phyloP scores from a whole-genome alignment of 306 rosid species.

The Astragalus membranaceus region DNA sequence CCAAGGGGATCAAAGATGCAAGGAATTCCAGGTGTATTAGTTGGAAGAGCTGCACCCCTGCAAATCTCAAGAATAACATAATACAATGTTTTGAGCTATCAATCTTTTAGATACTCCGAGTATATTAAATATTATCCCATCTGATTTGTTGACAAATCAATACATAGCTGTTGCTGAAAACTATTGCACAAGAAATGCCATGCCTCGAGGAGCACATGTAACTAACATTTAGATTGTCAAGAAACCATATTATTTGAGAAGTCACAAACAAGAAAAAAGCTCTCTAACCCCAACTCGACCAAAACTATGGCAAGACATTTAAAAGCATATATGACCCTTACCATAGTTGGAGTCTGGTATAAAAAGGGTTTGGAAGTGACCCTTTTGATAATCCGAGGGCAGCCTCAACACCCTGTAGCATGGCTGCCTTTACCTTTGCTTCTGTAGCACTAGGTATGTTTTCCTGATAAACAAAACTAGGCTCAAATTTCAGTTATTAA shows the following conservation, averaged over 20 bases:
- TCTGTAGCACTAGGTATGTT: slow-evolving; percentile 73
- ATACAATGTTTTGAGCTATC: neutral
- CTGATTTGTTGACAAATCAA: neutral
- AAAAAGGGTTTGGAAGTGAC: slow-evolving; percentile 61
- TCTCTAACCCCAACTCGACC: neutral
- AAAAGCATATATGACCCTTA: slow-evolving; percentile 27
- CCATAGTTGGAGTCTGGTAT: slow-evolving; percentile 78
- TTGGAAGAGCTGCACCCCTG: slow-evolving; percentile 98
- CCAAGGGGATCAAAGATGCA: slow-evolving; percentile 87
- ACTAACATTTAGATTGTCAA: neutral
- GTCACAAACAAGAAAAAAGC: neutral
- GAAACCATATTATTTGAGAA: neutral
- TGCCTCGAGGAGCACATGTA: neutral
- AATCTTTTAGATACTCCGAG: neutral
- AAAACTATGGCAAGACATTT: slow-evolving; percentile 1
- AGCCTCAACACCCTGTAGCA: slow-evolving; percentile 83
- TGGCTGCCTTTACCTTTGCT: slow-evolving; percentile 53
- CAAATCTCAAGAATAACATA: slow-evolving; percentile 14
- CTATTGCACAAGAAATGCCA: neutral
- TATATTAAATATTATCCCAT: neutral
- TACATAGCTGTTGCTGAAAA: neutral
- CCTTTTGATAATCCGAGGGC: slow-evolving; percentile 71
- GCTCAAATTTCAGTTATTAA: neutral
- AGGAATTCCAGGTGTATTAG: slow-evolving; percentile 71
- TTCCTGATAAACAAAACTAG: slow-evolving; percentile 44